Evolutionary conservation across 2,329 filamentous ascomycete species (phyloP), one percentile per base, ranked within the genome.

Genomic region (Trichoderma oligosporum): DNA sequence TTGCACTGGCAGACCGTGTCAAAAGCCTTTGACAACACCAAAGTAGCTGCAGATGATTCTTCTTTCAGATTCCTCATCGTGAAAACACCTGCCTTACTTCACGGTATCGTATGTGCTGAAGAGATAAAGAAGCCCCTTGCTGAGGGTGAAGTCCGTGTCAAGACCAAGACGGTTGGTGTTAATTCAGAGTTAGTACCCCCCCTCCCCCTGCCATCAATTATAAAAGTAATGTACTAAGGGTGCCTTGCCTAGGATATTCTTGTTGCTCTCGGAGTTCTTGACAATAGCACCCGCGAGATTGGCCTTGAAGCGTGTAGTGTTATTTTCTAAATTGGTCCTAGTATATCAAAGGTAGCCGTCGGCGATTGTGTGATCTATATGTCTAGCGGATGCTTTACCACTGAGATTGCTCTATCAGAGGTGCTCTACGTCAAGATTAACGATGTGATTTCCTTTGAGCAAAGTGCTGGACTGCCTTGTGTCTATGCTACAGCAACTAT

Each of bases 231-330:
- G n/a, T n/a, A 4, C 8, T 20, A 49, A 41, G 6, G 7, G 11
- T 42, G 7, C 8, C 11, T 44, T 8, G 29, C 11, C 9, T 71
- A 67, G 44, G 76, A 79, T 58, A 65, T 77, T 14, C 63, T 77
- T 12, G 64, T 69, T 11, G 71, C 73, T 4, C 62, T 70, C 31
- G 68, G 71, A 11, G 64, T 68, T 22, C 58, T 71, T 2, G 58
- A 63, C 7, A 61, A 61, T 2, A 59, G 58, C 29, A 54, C 61
- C 2, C 44, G 59, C 20, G 61, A 61, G 1, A 61, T 68, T 20
- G 68, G 67, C 2, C 58, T 69, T 4, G 73, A 75, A 35, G 65
- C 58, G 0, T 56, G 67, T 4, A 71, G 72, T 4, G 18, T 46
- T 16, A 51, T 59, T 35, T 33, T 25, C 5, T 27, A 18, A 6